Base-by-base conservation (phyloP, 2,329 filamentous ascomycete species). In the Cladosporium colombiae region DNA sequence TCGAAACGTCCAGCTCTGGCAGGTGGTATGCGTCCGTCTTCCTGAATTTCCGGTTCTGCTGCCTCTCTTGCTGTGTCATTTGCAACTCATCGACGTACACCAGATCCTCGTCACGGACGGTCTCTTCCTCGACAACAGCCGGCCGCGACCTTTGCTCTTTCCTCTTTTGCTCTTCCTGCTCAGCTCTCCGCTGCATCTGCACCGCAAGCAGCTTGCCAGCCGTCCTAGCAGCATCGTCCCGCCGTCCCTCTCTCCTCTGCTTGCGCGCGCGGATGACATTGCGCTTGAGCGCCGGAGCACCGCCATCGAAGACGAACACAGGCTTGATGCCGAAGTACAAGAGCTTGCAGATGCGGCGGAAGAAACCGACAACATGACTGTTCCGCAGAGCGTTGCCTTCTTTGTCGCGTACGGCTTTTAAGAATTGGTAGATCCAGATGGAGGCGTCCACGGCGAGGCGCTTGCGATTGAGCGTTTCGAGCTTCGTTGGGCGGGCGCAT, bases 371-470 rank as follows among this genome's bases (percentile, higher is more conserved):
- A 40, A 99, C 88, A 75, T 99, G 95, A 33, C 92, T 94, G 81
- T 97, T 99, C 69, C 93, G 92, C 62, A 99, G 84, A 1, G 95
- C 95, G 75, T 99, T 97, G 63, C 95, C 95, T 79, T 99, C 95
- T 75, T 98, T 97, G 80, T 99, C 95, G 73, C 95, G 93, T 13
- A 99, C 95, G 11, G 96, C 95, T 81, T 99, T 99, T 73, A 99
- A 88, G 75, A 99, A 99, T 76, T 99, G 95, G 83, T 99, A 99
- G 73, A 99, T 98, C 95, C 95, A 99, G 77, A 99, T 99, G 14
- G 93, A 97, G 66, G 96, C 95, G 80, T 99, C 95, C 71, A 99
- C 92, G 56, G 95, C 96, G 59, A 99, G 90, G 18, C 95, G 92
- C 81, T 97, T 97, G 72, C 91, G 92, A 78, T 98, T 98, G 67